Evolutionary conservation across 2,329 filamentous ascomycete genomes (phyloP).

Genomic region (Zelopaecilomyces penicillatus): DNA sequence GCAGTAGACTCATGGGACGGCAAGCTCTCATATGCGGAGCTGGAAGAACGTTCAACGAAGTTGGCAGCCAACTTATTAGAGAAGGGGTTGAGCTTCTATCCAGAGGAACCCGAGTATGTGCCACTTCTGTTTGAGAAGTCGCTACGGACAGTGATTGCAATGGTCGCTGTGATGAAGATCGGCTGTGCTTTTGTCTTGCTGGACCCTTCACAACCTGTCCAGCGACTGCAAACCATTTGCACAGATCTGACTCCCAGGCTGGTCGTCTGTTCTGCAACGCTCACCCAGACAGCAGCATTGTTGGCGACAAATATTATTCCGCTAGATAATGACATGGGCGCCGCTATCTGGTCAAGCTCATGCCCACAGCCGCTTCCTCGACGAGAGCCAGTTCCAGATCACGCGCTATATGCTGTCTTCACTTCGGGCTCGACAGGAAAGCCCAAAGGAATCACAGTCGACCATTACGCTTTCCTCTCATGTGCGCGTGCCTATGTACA

Average conservation of each 20-base stretch:
- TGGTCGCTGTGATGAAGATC: not conserved
- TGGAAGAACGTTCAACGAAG: not conserved
- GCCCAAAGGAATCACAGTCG: not conserved
- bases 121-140: slow-evolving; percentile 2
- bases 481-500: not conserved
- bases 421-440: not conserved
- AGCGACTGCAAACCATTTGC: not conserved
- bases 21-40: not conserved
- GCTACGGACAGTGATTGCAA: not conserved
- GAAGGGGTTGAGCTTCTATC: not conserved
- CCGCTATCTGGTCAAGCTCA: not conserved
- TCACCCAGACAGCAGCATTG: not conserved
- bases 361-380: not conserved
- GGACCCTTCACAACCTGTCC: not conserved
- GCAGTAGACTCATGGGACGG: slow-evolving; percentile 2
- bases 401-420: not conserved
- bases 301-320: not conserved
- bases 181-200: not conserved
- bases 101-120: not conserved
- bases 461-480: not conserved
- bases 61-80: not conserved
- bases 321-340: not conserved
- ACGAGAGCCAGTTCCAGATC: not conserved
- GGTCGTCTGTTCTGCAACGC: not conserved
- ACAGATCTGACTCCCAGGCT: not conserved